A percentile compares a stretch with the other conserved stretches of the same genome.
These are phyloP conservation scores for Solanum hybrid DNA, from an alignment of 305 asterid genomes.

Conservation along the genomic window DNA sequence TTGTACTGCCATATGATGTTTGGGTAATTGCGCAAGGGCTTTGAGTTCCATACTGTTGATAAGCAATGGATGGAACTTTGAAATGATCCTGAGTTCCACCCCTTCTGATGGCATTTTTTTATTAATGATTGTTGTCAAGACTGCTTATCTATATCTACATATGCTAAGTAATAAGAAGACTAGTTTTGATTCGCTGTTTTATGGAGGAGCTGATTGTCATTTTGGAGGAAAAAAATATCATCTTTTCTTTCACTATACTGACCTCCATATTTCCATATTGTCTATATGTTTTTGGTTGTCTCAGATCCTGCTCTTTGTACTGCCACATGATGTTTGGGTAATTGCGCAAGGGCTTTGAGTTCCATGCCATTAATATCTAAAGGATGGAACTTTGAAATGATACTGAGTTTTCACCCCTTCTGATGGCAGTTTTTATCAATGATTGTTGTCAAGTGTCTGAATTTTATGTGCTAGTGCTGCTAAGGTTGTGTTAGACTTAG, in stretches of 20 bases:
- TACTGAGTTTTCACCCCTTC: neutral
- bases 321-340: constrained; percentile 1
- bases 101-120: neutral
- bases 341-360: constrained; percentile 8
- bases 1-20: neutral
- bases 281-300: neutral
- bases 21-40: constrained; percentile 6
- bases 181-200: neutral
- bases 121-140: neutral
- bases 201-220: neutral
- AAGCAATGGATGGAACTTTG: neutral
- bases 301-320: neutral
- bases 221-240: neutral
- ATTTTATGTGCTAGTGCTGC: neutral
- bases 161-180: neutral
- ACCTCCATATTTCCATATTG: neutral
- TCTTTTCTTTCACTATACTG: neutral
- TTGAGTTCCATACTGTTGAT: neutral
- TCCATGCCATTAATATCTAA: neutral
- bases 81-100: neutral
- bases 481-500: neutral
- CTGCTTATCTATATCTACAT: neutral
- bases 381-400: constrained; percentile 3
- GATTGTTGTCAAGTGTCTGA: neutral
- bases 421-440: neutral